phyloP scores from a whole-genome alignment of 345 rosid genomes.

The Syzygium oleosum region DNA sequence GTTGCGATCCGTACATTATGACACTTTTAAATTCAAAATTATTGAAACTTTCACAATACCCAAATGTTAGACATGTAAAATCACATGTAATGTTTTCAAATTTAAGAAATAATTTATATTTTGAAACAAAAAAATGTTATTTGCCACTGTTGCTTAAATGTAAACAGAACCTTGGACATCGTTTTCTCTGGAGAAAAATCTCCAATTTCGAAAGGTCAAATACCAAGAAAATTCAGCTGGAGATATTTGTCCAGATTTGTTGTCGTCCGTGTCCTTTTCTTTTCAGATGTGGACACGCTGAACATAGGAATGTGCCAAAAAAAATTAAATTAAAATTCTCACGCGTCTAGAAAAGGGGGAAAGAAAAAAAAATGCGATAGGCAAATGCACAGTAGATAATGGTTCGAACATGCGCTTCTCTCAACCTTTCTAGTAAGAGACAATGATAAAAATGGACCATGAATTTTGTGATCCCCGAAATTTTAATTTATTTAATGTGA shows the following conservation, averaged over 20 bases:
- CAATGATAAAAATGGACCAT: no score
- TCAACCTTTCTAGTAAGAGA: neutral
- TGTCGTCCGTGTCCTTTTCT: neutral
- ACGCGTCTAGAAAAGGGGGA: neutral
- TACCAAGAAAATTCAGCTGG: neutral
- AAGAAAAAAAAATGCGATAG: neutral
- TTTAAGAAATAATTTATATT: neutral
- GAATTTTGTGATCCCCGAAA: no score
- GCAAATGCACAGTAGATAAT: neutral
- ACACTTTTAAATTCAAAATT: neutral
- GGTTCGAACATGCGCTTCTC: neutral
- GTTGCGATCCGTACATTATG: neutral
- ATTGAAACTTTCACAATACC: neutral
- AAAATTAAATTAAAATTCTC: neutral
- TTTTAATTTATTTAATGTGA: no score
- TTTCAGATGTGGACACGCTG: neutral
- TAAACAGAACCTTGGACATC: neutral
- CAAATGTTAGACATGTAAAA: neutral
- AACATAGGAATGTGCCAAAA: neutral
- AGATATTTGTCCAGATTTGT: neutral
- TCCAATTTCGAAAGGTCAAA: neutral
- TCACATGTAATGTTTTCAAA: neutral
- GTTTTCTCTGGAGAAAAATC: neutral
- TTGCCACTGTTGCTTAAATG: neutral
- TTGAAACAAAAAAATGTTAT: neutral